Base-by-base conservation (phyloP, 164 flowering plant genomes). In the Tinospora cordifolia region DNA sequence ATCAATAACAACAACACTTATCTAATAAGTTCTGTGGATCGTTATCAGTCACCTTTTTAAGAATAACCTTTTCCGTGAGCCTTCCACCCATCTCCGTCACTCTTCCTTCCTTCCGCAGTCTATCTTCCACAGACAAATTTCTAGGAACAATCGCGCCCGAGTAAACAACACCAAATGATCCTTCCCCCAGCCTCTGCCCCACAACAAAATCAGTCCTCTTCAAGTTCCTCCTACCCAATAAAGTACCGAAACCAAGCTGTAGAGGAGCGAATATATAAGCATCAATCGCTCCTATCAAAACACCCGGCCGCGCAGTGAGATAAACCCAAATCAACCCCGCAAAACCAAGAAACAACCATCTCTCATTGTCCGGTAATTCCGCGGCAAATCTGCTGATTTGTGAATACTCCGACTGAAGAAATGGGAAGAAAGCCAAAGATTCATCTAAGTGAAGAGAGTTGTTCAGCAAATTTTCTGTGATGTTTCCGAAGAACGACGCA, bases 221-320 rank as follows among this genome's bases (percentile, higher is more conserved):
- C 79, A 87, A 81, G 65, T 77, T 86, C 77, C 94, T 81, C 72
- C 82, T 82, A 6, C 97, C 97, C 22, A 51, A 67, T 78, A 94
- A 73, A 62, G 82, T 83, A 66, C 86, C 92, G 15, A 90, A 54
- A 39, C 84, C 97, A 64, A 82, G 47, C 71, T 94, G 99, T 75
- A 92, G 62, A 66, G 99, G 95, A 54, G 97, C 95, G 6, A 94
- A 80, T 69, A 94, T 66, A 75, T 94, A 94, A 8, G 97, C 81
- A 83, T 94, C 97, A 76, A 94, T 83, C 69, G 97, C 96, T 39
- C 97, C 97, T 12, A 94, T 26, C 15, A 94, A 83, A 62, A 94
- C 93, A 41, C 99, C 99, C 3, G 99, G 99, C 77, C 97, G 84
- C 8, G 99, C 97, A 49, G 97, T 94, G 75, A 92, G 72, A 82